Evolutionary conservation across 345 rosid species (phyloP).

Genomic region (Combretum micranthum): DNA sequence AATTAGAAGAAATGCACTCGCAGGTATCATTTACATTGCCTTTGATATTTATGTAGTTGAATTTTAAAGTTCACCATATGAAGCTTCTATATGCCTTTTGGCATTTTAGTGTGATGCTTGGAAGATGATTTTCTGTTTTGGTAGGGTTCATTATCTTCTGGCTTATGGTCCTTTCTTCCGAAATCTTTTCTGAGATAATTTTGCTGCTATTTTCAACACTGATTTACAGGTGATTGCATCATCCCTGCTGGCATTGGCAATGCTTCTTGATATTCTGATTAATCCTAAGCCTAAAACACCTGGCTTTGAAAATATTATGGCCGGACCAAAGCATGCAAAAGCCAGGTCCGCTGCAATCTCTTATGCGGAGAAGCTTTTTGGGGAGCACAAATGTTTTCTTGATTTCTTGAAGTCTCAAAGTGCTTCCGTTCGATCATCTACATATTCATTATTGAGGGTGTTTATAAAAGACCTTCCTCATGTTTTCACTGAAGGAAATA

Average conservation of each 20-base stretch:
- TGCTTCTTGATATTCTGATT: constrained; percentile 72
- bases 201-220: constrained; percentile 12
- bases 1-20: constrained; percentile 84
- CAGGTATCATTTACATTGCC: constrained; percentile 47
- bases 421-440: constrained; percentile 69
- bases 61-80: too few species aligned
- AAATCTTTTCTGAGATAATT: constrained; percentile 1
- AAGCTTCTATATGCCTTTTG: too few species aligned
- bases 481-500: constrained; percentile 50
- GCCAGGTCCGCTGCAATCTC: constrained; percentile 66
- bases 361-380: constrained; percentile 72
- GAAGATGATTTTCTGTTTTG: too few species aligned
- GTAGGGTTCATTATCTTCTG: not conserved
- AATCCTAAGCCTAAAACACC: constrained; percentile 38
- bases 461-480: constrained; percentile 66
- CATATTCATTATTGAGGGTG: constrained; percentile 65
- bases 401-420: constrained; percentile 69
- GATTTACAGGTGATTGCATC: constrained; percentile 69
- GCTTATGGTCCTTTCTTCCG: not conserved
- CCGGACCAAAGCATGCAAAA: constrained; percentile 65
- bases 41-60: not conserved
- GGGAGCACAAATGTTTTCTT: constrained; percentile 59
- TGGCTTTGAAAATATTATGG: constrained; percentile 46
- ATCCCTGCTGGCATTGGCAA: constrained; percentile 78
- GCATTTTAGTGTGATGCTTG: too few species aligned